Evolutionary conservation across 345 rosid genomes (phyloP).

Genomic region (Rhodomyrtus tomentosa): DNA sequence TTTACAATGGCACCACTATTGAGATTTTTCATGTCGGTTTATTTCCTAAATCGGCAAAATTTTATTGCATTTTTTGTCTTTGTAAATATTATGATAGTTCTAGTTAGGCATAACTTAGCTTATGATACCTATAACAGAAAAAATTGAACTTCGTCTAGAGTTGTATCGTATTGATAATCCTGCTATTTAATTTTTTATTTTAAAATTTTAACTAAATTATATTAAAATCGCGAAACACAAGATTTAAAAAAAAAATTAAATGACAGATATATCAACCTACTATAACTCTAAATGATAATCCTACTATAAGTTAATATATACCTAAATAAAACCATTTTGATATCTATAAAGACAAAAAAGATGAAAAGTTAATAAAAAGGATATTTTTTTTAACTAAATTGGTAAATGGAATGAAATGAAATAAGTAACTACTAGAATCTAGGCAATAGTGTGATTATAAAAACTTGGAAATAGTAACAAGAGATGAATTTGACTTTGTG

Average conservation of each 20-base stretch:
- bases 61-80: neutral
- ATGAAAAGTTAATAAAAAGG: neutral
- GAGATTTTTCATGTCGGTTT: neutral
- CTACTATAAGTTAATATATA: too few species aligned
- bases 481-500: neutral
- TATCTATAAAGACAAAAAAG: neutral
- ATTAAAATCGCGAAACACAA: neutral
- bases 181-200: neutral
- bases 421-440: too few species aligned
- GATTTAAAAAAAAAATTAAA: neutral
- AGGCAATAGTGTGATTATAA: neutral
- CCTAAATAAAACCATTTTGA: neutral
- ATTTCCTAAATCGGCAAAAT: neutral
- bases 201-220: neutral
- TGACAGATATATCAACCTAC: neutral
- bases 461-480: neutral
- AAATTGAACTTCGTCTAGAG: neutral
- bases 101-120: neutral
- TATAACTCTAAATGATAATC: neutral
- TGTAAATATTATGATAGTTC: neutral
- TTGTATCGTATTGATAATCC: neutral
- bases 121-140: fast-evolving
- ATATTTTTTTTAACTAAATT: neutral
- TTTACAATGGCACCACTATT: neutral
- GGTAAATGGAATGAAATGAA: neutral